Evolutionary conservation across 345 rosid species (phyloP).

Genomic region (Bruguiera gymnorhiza): DNA sequence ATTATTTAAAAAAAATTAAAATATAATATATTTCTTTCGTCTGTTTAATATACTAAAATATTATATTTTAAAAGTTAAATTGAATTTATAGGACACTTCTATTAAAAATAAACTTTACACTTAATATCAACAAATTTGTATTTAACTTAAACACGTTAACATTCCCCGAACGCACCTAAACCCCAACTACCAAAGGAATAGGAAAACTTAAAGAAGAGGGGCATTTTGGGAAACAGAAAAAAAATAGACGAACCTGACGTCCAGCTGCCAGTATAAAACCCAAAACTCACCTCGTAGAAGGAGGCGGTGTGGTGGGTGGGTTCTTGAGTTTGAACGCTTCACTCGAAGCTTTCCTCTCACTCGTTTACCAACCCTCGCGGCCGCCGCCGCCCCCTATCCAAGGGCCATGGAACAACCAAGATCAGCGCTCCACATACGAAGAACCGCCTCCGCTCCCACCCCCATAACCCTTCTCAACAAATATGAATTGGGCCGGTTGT

Average conservation of each 20-base stretch:
- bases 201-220: not conserved
- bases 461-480: constrained; percentile 47
- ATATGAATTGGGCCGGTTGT: constrained; percentile 54
- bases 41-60: too few species aligned
- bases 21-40: too few species aligned
- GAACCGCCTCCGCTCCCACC: constrained; percentile 16
- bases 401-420: constrained; percentile 18
- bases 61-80: too few species aligned
- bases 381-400: too few species aligned
- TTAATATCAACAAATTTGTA: too few species aligned
- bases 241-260: not conserved
- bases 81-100: too few species aligned
- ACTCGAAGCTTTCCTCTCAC: not conserved
- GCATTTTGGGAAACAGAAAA: not conserved
- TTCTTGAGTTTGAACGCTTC: not conserved
- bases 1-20: too few species aligned
- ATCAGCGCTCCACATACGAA: constrained; percentile 8
- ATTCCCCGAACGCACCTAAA: too few species aligned
- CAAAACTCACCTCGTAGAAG: not conserved
- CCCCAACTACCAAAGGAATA: too few species aligned
- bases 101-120: too few species aligned
- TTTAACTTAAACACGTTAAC: too few species aligned
- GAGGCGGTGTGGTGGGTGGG: not conserved
- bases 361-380: too few species aligned
- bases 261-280: not conserved